A percentile compares a stretch with the other conserved stretches of the same genome.
phyloP scores from a whole-genome alignment of 129 eudicot genomes.

The Flaveria bidentis region DNA sequence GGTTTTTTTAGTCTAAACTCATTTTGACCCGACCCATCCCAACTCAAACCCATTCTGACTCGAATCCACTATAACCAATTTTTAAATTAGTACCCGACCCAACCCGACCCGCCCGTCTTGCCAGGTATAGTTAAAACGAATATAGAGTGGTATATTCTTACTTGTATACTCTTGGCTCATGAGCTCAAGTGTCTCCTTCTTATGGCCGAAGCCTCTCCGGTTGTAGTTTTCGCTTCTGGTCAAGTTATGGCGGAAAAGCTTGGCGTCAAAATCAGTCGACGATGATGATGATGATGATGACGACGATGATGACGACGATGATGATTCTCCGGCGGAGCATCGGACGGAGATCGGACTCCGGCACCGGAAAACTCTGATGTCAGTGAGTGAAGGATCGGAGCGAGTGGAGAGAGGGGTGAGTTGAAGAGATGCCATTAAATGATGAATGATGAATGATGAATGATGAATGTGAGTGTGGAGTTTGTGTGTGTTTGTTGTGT shows the following conservation, averaged over 20 bases:
- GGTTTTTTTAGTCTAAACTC: too few relatives aligned
- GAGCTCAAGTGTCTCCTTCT: slow-evolving; percentile 63
- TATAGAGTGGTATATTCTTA: slow-evolving; percentile 18
- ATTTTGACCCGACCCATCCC: too few relatives aligned
- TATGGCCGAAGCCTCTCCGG: slow-evolving; percentile 80
- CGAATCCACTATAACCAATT: too few relatives aligned
- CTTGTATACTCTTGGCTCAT: slow-evolving; percentile 73
- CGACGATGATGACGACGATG: slow-evolving; percentile 8
- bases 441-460: background rate
- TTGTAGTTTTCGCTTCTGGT: slow-evolving; percentile 78
- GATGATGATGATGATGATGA: slow-evolving; percentile 30
- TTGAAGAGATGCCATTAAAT: slow-evolving; percentile 53
- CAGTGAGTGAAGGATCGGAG: slow-evolving; percentile 41
- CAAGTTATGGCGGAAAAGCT: slow-evolving; percentile 68
- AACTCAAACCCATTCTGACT: too few relatives aligned
- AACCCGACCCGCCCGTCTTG: too few relatives aligned
- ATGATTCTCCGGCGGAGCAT: slow-evolving; percentile 48
- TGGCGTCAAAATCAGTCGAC: slow-evolving; percentile 68
- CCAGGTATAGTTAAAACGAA: background rate
- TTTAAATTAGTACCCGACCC: too few relatives aligned
- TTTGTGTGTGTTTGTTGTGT: slow-evolving; percentile 32
- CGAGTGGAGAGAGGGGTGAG: slow-evolving; percentile 32
- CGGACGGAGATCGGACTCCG: slow-evolving; percentile 49
- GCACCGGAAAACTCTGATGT: slow-evolving; percentile 35
- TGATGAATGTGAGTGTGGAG: background rate